These are phyloP conservation scores for Penicillium sp. DNA, from an alignment of 2,329 filamentous ascomycete genomes.

Conservation along the genomic window DNA sequence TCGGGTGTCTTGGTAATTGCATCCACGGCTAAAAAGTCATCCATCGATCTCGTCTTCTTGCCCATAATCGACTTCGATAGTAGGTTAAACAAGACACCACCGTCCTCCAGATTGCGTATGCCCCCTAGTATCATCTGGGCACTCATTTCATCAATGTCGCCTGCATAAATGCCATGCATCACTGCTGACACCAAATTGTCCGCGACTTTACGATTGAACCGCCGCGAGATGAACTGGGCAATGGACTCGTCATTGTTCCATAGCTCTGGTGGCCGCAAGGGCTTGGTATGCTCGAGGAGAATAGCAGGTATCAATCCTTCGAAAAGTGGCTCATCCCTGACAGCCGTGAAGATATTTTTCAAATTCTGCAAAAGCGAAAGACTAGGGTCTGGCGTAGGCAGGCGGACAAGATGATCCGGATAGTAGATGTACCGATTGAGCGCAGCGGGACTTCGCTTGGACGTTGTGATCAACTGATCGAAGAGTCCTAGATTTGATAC, in stretches of 20 bases:
- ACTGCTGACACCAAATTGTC: conserved; percentile 76
- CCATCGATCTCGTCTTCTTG: conserved; percentile 24
- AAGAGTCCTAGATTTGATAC: conserved; percentile 61
- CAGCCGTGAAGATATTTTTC: conserved; percentile 33
- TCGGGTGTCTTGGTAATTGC: conserved; percentile 10
- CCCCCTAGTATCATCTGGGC: conserved; percentile 64
- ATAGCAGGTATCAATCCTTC: conserved; percentile 48
- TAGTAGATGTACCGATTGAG: conserved; percentile 83
- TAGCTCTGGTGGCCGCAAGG: conserved; percentile 40
- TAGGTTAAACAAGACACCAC: conserved; percentile 24
- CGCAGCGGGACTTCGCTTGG: conserved; percentile 55
- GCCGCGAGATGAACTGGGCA: conserved; percentile 64
- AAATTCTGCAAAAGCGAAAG: conserved; percentile 33
- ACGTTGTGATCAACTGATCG: conserved; percentile 60
- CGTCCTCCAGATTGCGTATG: conserved; percentile 53
- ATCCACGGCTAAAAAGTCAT: conserved; percentile 36
- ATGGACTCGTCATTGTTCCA: conserved; percentile 67
- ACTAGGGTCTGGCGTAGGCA: conserved; percentile 54
- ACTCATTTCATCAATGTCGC: conserved; percentile 81
- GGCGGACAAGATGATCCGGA: conserved; percentile 73
- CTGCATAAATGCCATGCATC: conserved; percentile 89
- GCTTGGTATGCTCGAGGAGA: conserved; percentile 36
- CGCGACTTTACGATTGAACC: conserved; percentile 59
- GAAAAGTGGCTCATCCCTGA: conserved; percentile 62
- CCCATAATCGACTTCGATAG: conserved; percentile 16